Evolutionary conservation across 148 eudicot species (phyloP).

Genomic region (Chenopodium suecicum): DNA sequence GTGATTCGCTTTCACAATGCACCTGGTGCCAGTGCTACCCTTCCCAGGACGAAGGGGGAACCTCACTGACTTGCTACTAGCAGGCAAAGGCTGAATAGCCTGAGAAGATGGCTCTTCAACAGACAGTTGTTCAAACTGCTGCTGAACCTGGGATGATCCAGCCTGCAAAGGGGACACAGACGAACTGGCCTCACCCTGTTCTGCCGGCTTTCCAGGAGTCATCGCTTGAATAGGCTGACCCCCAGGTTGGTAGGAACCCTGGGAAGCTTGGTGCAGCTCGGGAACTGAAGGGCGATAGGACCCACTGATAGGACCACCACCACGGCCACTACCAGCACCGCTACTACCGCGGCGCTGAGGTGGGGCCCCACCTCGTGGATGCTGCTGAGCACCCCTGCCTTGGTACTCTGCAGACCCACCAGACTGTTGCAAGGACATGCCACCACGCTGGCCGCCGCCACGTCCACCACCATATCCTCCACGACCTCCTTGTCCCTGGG

Average conservation of each 20-base stretch:
- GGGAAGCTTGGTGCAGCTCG: slow-evolving; percentile 99
- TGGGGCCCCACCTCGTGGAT: slow-evolving; percentile 56
- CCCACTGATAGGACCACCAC: slow-evolving; percentile 54
- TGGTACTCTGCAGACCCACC: slow-evolving; percentile 59
- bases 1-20: slow-evolving; percentile 92
- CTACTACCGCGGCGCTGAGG: slow-evolving; percentile 55
- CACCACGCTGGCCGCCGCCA: slow-evolving; percentile 51
- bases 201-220: slow-evolving; percentile 37
- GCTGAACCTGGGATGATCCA: slow-evolving; percentile 39
- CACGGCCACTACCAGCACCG: slow-evolving; percentile 39
- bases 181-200: slow-evolving; percentile 46
- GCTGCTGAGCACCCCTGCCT: slow-evolving; percentile 56
- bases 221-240: slow-evolving; percentile 45
- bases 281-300: slow-evolving; percentile 62
- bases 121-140: slow-evolving; percentile 49
- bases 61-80: slow-evolving; percentile 76
- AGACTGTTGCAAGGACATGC: slow-evolving; percentile 54
- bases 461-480: slow-evolving; percentile 41
- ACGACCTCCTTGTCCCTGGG: slow-evolving; percentile 44
- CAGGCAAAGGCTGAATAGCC: slow-evolving; percentile 59
- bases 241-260: slow-evolving; percentile 66
- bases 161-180: slow-evolving; percentile 34
- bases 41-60: slow-evolving; percentile 93
- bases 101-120: slow-evolving; percentile 52
- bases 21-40: slow-evolving; percentile 61